Percentiles rank a stretch among this genome's conserved stretches.
These are phyloP conservation scores for Prunus dulcis DNA, from an alignment of 306 rosid species.

Conservation along the genomic window DNA sequence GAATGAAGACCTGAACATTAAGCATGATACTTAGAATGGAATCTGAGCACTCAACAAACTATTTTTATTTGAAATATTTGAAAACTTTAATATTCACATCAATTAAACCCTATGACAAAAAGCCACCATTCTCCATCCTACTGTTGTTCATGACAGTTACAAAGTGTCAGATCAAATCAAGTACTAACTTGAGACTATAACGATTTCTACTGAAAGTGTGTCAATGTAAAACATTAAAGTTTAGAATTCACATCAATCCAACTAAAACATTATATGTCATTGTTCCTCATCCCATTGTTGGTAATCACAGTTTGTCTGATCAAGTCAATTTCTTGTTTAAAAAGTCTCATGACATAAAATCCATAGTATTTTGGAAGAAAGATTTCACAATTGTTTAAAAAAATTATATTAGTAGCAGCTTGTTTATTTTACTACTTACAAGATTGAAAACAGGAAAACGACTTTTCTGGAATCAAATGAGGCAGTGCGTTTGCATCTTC, in stretches of 20 bases:
- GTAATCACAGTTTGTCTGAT: not conserved
- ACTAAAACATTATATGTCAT: not conserved
- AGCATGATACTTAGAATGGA: not conserved
- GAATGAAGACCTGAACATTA: not conserved
- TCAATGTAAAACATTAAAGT: not conserved
- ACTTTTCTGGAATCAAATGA: slow-evolving; percentile 88
- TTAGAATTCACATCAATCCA: not conserved
- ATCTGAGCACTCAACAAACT: not conserved
- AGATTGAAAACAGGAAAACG: slow-evolving; percentile 79
- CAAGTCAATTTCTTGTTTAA: not conserved
- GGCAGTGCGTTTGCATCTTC: slow-evolving; percentile 73
- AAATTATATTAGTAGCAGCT: not conserved
- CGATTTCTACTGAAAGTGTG: not conserved
- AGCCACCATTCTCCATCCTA: not conserved
- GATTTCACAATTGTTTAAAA: not conserved
- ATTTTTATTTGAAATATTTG: not conserved
- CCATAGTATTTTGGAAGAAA: not conserved
- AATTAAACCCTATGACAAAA: not conserved
- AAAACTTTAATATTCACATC: not conserved
- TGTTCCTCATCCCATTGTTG: not conserved
- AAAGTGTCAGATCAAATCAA: not conserved
- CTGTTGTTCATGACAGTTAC: not conserved
- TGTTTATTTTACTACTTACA: slow-evolving; percentile 45
- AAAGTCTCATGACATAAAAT: not conserved
- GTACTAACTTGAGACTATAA: not conserved